Base-by-base conservation (phyloP, 805 yeast species). In the Ogataea nonfermentans region DNA sequence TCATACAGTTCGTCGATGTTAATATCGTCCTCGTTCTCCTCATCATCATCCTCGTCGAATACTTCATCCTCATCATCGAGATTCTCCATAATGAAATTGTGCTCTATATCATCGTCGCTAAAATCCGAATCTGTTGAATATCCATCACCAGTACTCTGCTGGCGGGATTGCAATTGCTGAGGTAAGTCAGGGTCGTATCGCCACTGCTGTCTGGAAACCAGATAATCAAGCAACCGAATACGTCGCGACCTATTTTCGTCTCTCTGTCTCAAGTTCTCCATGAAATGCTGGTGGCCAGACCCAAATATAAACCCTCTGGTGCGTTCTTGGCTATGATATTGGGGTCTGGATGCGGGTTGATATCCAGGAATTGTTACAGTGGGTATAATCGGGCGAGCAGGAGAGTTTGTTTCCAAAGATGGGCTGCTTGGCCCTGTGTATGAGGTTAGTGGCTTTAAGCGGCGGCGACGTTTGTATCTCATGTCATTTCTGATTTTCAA, bases 401-500 rank as follows among this genome's bases (percentile, higher is more conserved):
- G 12, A 9, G 32, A 7, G n/a, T 5, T 24, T 13, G 37, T 32
- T 7, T 44, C 42, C 29, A 32, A 9, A 7, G 47, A 29, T 15
- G 44, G 25, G 9, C 24, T 25, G 19, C 30, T 27, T 19, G 36
- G 25, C 10, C 35, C 19, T 19, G 22, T 15, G 29, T 37, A 35
- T 9, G 49, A 39, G 9, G 49, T 43, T 23, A 44, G 26, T 11
- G 46, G 50, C 24, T 39, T 50, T 31, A 55, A 36, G 36, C 61
- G 44, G 35, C 64, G 48, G 2, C 61, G 48, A 24, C 60, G 58
- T 32, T 61, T 61, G 37, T 53, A 61, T n/a, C 49, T 31, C 54
- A 58, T 48, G 40, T 59, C 66, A 14, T 55, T 50, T 29, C 53
- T 44, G 12, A 57, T 49, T 20, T 41, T 46, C 17, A 53, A 25